Evolutionary conservation across 1,284 basidiomycete genomes (phyloP).

Genomic region (Quambalaria eucalypti): DNA sequence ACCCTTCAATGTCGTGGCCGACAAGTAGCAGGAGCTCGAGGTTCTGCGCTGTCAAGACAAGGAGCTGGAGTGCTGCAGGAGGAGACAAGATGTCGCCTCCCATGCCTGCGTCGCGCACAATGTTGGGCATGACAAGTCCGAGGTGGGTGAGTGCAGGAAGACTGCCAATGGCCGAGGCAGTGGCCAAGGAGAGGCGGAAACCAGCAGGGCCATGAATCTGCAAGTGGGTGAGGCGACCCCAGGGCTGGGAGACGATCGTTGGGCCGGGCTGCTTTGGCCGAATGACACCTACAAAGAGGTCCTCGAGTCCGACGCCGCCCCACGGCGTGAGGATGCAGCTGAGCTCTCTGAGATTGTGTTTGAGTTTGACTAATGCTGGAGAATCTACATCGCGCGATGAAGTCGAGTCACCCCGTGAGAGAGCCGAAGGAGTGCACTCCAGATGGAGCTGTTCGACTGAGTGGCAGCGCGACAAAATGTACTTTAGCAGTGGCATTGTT

Average conservation of each 20-base stretch:
- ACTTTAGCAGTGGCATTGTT: not conserved
- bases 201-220: not conserved
- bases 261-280: not conserved
- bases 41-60: not conserved
- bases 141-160: not conserved
- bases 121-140: not conserved
- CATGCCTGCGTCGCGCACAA: not conserved
- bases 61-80: not conserved
- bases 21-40: not conserved
- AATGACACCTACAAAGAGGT: not conserved
- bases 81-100: not conserved
- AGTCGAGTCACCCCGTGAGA: not conserved
- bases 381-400: not conserved
- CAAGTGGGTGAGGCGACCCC: not conserved
- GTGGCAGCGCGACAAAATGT: not conserved
- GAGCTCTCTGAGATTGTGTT: not conserved
- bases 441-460: not conserved
- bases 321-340: not conserved
- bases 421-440: not conserved
- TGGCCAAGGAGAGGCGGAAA: not conserved
- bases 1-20: not conserved
- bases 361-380: not conserved
- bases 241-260: not conserved
- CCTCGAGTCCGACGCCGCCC: not conserved
- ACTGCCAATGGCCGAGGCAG: not conserved